phyloP scores from a whole-genome alignment of 164 flowering plant genomes.

The Buxus sempervirens region DNA sequence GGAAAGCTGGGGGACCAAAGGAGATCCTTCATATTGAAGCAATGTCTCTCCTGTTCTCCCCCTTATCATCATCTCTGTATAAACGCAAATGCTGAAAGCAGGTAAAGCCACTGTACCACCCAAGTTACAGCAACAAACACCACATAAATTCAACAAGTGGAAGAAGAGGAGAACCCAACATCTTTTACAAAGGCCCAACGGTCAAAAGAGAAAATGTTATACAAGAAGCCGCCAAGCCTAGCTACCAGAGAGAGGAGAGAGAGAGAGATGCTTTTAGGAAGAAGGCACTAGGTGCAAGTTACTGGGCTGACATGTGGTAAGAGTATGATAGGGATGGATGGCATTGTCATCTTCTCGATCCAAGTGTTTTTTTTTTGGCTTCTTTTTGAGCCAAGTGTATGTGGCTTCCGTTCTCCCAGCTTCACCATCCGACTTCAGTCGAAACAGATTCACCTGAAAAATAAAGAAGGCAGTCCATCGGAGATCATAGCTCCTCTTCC shows the following conservation, averaged over 20 bases:
- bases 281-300: too few species aligned
- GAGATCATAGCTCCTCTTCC: too few species aligned
- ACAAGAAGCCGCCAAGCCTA: conserved; percentile 4
- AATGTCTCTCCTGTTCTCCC: background rate
- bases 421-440: too few species aligned
- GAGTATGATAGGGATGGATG: conserved; percentile 3
- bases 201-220: conserved; percentile 4
- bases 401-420: too few species aligned
- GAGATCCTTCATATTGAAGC: background rate
- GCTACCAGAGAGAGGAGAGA: too few species aligned
- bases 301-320: background rate
- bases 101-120: background rate
- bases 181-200: conserved; percentile 2
- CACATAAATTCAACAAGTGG: background rate
- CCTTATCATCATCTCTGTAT: background rate
- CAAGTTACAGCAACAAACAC: background rate
- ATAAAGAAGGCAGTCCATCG: too few species aligned
- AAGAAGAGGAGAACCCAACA: background rate
- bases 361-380: too few species aligned
- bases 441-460: too few species aligned
- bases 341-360: too few species aligned
- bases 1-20: background rate
- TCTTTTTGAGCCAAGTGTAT: too few species aligned
- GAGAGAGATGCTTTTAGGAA: too few species aligned
- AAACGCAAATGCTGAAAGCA: background rate